Evolutionary conservation across 2,329 filamentous ascomycete species (phyloP), one percentile per base, ranked within the genome.

Genomic region (Trichophyton benhamiae): DNA sequence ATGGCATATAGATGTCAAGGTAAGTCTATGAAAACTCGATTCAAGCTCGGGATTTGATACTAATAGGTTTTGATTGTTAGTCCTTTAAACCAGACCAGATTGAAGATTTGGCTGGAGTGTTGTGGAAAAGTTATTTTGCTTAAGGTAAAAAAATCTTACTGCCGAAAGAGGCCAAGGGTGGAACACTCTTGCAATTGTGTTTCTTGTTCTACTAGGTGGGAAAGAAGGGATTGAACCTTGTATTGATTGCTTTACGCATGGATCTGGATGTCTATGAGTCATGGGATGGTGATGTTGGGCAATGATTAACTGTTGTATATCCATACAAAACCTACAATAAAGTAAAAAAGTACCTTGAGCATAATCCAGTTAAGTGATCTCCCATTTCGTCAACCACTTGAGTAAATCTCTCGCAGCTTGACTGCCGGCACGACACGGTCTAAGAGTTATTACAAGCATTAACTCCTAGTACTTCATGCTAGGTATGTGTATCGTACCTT

Each of bases 71-170:
- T n/a, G 6, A 58, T 58, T 63, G 65, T 88, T 83, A 90, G 84
- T 84, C 82, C 63, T 99, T 99, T 72, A 91, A 91, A 27, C 78
- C 87, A 33, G 94, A 97, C 68, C 92, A 99, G 71, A 79, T 99
- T 9, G 94, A 97, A 74, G 92, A 97, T 71, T 75, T 99, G 63
- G 91, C 96, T 69, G 94, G 94, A 59, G 95, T 99, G 57, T 79
- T 99, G 59, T 99, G 94, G 94, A 99, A 99, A 86, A 97, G 92
- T 74, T 99, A 99, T 73, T 99, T 99, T 78, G 95, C 91, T 46
- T 96, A 78, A 73, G 41, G 41, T 44, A n/a, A 17, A 17, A 17
- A 17, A n/a, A 5, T 44, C n/a, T 27, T 11, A 52, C 11, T 13
- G 22, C 25, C 20, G 11, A 44, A 30, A 44, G 20, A 13, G 33